Conservation (phyloP, 2,329 filamentous ascomycete species). For the Pseudogymnoascus sp. region DNA sequence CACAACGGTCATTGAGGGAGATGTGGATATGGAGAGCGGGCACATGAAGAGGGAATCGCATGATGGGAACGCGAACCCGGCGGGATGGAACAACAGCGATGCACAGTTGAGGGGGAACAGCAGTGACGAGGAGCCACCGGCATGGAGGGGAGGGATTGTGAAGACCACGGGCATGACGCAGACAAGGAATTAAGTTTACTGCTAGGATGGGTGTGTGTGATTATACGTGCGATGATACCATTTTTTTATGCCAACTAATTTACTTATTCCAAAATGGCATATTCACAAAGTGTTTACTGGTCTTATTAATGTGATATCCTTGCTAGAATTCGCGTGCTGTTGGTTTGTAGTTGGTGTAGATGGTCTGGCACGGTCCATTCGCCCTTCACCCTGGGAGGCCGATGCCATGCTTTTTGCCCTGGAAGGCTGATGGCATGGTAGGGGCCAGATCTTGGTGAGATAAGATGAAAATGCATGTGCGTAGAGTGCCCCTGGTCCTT, state of each 20-base stretch:
- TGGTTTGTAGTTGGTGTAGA: neutral
- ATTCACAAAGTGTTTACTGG: neutral
- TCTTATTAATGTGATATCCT: neutral
- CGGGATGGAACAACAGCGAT: neutral
- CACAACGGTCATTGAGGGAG: neutral
- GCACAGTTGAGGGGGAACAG: neutral
- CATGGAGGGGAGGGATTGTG: neutral
- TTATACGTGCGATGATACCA: slow-evolving; percentile 8
- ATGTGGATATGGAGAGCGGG: neutral
- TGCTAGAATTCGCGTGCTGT: neutral
- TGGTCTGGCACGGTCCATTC: neutral
- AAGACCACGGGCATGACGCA: slow-evolving; percentile 7
- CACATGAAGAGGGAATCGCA: neutral
- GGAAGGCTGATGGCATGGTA: neutral
- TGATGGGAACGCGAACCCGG: neutral
- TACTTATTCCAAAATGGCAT: neutral
- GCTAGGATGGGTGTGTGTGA: neutral
- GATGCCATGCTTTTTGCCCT: neutral
- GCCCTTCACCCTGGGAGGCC: neutral
- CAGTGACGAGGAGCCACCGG: neutral
- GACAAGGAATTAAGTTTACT: slow-evolving; percentile 2
- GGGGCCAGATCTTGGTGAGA: neutral
- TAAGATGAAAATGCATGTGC: slow-evolving; percentile 1
- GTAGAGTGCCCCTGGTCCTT: neutral
- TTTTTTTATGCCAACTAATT: neutral